A percentile compares a stretch with the other conserved stretches of the same genome.
phyloP scores from a whole-genome alignment of 768 basidiomycete species.

The Russula olivacea region DNA sequence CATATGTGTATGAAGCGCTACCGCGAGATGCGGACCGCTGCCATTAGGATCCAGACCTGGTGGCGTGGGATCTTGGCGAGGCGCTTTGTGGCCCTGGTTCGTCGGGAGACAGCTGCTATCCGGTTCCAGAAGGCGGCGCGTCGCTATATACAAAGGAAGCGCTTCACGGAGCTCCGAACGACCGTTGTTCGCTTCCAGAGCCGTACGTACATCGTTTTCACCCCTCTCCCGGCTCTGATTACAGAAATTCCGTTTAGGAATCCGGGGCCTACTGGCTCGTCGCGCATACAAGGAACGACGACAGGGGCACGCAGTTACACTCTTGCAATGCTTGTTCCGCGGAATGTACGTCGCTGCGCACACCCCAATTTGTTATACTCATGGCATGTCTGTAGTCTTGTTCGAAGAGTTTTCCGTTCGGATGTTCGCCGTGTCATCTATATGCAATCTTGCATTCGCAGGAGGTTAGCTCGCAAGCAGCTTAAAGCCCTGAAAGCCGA shows the following conservation, averaged over 20 bases:
- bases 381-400: constrained; percentile 37
- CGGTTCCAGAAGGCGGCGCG: constrained; percentile 71
- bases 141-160: constrained; percentile 65
- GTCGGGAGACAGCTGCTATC: constrained; percentile 67
- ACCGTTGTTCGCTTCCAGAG: constrained; percentile 75
- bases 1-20: constrained; percentile 81
- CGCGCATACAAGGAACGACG: constrained; percentile 51
- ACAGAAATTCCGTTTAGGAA: constrained; percentile 39
- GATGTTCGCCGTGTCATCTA: constrained; percentile 73
- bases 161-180: constrained; percentile 55
- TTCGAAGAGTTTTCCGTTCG: constrained; percentile 46
- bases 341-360: constrained; percentile 64
- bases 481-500: constrained; percentile 80
- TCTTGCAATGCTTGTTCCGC: constrained; percentile 77
- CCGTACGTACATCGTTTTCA: constrained; percentile 49
- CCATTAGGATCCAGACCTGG: constrained; percentile 88
- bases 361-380: constrained; percentile 1
- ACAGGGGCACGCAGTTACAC: constrained; percentile 54
- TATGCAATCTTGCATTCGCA: constrained; percentile 88
- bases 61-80: constrained; percentile 86
- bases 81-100: constrained; percentile 60
- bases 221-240: constrained; percentile 12
- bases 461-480: constrained; percentile 79
- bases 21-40: constrained; percentile 56
- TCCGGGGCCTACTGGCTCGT: constrained; percentile 72